These are phyloP conservation scores for Pleurostoma richardsiae DNA, from an alignment of 2,329 filamentous ascomycete genomes.

Conservation along the genomic window DNA sequence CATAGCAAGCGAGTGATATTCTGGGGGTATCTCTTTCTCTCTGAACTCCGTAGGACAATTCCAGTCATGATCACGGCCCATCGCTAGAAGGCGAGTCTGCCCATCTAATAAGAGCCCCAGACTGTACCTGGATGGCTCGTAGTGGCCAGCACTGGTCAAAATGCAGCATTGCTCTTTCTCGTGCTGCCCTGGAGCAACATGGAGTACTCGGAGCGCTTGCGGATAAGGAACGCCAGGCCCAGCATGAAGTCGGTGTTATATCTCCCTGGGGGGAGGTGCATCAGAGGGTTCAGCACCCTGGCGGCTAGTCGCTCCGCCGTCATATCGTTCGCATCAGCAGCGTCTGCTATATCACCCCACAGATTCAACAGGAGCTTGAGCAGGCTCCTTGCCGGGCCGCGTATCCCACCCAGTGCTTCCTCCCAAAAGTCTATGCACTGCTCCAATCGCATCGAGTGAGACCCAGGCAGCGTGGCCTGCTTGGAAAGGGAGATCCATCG, in stretches of 20 bases:
- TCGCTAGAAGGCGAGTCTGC: no score
- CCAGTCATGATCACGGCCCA: no score
- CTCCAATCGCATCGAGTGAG: constrained; percentile 27
- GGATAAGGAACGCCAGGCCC: constrained; percentile 36
- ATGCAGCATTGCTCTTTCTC: constrained; percentile 17
- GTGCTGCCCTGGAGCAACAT: constrained; percentile 25
- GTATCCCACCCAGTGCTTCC: constrained; percentile 33
- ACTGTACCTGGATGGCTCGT: no score
- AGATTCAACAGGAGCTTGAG: constrained; percentile 37
- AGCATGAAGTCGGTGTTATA: constrained; percentile 34
- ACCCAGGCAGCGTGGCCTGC: constrained; percentile 28
- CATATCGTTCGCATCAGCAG: constrained; percentile 33
- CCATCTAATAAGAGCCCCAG: no score
- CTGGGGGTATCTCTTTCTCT: no score
- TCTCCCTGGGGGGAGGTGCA: constrained; percentile 26
- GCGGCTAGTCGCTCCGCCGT: constrained; percentile 35
- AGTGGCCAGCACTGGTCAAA: constrained; percentile 3
- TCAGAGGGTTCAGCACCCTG: constrained; percentile 30
- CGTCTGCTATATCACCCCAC: constrained; percentile 34
- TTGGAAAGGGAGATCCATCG: constrained; percentile 34
- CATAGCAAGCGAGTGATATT: no score
- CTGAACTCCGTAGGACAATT: no score
- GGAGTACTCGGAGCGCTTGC: constrained; percentile 34
- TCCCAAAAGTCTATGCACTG: constrained; percentile 42
- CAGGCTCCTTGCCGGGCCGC: constrained; percentile 27